Evolutionary conservation across 2,329 filamentous ascomycete species (phyloP).

Genomic region (Trichoderma lentiforme): DNA sequence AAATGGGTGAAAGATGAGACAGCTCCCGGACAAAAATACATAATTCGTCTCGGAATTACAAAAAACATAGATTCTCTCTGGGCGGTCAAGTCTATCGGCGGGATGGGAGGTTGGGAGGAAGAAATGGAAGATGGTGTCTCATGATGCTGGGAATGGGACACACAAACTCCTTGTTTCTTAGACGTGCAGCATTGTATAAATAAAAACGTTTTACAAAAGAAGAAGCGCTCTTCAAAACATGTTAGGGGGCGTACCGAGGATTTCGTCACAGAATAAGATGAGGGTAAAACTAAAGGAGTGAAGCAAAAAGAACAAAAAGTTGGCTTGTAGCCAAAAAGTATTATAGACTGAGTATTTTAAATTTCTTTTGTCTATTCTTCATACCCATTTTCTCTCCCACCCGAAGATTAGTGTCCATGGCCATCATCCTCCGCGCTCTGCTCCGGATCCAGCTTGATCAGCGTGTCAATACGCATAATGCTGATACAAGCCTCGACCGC

Average conservation of each 20-base stretch:
- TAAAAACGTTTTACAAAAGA: conserved; percentile 32
- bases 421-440: conserved; percentile 73
- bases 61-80: conserved; percentile 17
- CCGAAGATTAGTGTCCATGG: conserved; percentile 65
- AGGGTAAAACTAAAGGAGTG: not conserved
- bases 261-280: not conserved
- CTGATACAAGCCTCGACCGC: conserved; percentile 97
- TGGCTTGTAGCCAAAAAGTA: not conserved
- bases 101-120: not conserved
- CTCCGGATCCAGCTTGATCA: conserved; percentile 97
- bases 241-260: not conserved
- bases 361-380: conserved; percentile 23
- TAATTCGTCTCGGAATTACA: conserved; percentile 11
- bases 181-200: conserved; percentile 38
- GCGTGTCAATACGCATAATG: conserved; percentile 98
- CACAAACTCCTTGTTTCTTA: conserved; percentile 29
- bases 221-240: conserved; percentile 7
- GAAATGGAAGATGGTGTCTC: conserved; percentile 5
- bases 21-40: conserved; percentile 16
- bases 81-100: conserved; percentile 19
- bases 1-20: conserved; percentile 20
- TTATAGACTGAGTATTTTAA: conserved; percentile 4
- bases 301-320: not conserved
- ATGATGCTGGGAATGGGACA: conserved; percentile 4
- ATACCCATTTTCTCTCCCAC: not conserved